Evolutionary conservation across 495 filamentous ascomycete genomes (phyloP), one percentile per base, ranked within the genome.

Genomic region (Jackrogersella minutella): DNA sequence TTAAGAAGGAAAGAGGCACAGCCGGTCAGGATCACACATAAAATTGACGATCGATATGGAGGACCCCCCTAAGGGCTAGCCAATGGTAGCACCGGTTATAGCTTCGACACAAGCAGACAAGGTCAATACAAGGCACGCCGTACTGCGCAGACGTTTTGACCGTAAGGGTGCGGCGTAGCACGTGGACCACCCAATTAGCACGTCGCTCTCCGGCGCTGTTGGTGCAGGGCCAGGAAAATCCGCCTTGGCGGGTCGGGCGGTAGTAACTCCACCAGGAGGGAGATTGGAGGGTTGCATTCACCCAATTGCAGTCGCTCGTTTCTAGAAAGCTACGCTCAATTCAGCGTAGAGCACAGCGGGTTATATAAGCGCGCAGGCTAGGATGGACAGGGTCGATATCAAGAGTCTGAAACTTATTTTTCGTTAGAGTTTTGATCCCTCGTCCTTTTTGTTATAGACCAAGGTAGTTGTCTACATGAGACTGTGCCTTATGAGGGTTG

Each of bases 111-210:
- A n/a, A n/a, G n/a, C n/a, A n/a, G n/a, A n/a, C n/a, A n/a, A n/a
- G n/a, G n/a, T 30, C 26, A 7, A 7, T 30, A 30, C 7, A 30
- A 30, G 7, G 26, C 33, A 7, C 5, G 14, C 30, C 9, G n/a
- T n/a, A n/a, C n/a, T n/a, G n/a, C n/a, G 34, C 13, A 11, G 21
- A 44, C 49, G 37, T 44, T 44, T 53, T 37, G 40, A 17, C 37
- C 5, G 58, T 62, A 62, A 40, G 58, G 58, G 30, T 53, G 47
- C 47, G 58, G 58, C 58, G 58, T 51, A 62, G 34, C 47, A 34
- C 3, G 49, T 31, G 10, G 6, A 22, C n/a, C 22, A 11, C 16
- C 47, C 49, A 52, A 52, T 52, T 2, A 52, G 46, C 14, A 21
- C 7, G 24, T 9, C 2, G 28, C 9, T 9, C 16, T 33, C n/a